A percentile compares a stretch with the other conserved stretches of the same genome.
phyloP scores from a whole-genome alignment of 768 basidiomycete genomes.

The Pilatotrama ljubarskyi region DNA sequence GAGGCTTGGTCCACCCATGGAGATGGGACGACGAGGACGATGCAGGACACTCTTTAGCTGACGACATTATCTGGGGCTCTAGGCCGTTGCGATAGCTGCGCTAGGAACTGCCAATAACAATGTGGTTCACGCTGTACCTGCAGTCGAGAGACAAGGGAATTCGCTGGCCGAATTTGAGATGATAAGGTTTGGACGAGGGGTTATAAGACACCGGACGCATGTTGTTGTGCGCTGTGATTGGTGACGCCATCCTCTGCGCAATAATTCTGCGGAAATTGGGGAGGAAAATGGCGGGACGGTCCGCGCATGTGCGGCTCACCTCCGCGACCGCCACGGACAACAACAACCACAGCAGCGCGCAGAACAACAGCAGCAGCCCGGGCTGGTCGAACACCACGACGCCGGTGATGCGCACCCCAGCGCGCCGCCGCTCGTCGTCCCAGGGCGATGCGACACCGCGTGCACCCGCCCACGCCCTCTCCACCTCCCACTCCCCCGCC shows the following conservation, averaged over 20 bases:
- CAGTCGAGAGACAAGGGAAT: too few species aligned
- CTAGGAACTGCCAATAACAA: too few species aligned
- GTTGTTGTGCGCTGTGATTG: too few species aligned
- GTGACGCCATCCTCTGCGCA: background rate
- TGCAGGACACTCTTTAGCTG: too few species aligned
- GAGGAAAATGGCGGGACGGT: constrained; percentile 7
- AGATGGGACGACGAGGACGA: too few species aligned
- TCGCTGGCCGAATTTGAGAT: too few species aligned
- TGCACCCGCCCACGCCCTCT: background rate
- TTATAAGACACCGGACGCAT: too few species aligned
- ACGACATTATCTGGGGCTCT: too few species aligned
- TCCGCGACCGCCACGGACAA: background rate
- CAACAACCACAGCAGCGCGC: background rate
- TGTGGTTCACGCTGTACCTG: too few species aligned
- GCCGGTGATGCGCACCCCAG: background rate
- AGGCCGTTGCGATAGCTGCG: too few species aligned
- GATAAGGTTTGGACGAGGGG: too few species aligned
- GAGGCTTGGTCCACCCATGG: too few species aligned
- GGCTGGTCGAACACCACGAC: background rate
- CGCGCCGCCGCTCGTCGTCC: constrained; percentile 18
- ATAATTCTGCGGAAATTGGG: background rate
- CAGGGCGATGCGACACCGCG: constrained; percentile 22
- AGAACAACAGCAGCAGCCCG: background rate
- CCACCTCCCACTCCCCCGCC: constrained; percentile 2
- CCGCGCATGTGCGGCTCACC: constrained; percentile 6